Conservation (phyloP, 2,329 filamentous ascomycete species). For the Stemphylium beticola region DNA sequence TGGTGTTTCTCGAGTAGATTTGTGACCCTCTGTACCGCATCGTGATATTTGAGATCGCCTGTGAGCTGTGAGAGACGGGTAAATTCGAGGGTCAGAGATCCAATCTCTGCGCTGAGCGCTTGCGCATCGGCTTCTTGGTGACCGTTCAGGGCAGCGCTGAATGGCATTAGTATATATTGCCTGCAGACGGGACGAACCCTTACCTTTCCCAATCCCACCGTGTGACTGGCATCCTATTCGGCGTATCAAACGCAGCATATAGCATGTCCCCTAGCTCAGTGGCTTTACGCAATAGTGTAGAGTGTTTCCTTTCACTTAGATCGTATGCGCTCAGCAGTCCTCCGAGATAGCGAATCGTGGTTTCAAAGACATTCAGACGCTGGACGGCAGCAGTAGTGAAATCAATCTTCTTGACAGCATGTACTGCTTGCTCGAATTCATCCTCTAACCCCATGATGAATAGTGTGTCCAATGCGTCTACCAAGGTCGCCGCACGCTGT, state of each 20-base stretch:
- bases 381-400: conserved; percentile 54
- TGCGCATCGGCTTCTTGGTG: conserved; percentile 39
- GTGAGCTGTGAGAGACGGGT: conserved; percentile 49
- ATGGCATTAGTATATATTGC: conserved; percentile 18
- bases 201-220: conserved; percentile 50
- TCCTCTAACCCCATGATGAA: conserved; percentile 66
- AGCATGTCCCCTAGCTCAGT: conserved; percentile 53
- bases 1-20: conserved; percentile 44
- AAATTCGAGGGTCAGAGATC: conserved; percentile 49
- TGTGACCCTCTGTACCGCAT: conserved; percentile 47
- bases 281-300: conserved; percentile 48
- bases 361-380: conserved; percentile 49
- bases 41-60: conserved; percentile 47
- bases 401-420: conserved; percentile 60
- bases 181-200: conserved; percentile 6
- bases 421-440: conserved; percentile 63
- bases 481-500: conserved; percentile 64
- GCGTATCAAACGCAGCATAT: conserved; percentile 53
- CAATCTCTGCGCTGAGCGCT: conserved; percentile 46
- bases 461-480: conserved; percentile 67
- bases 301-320: conserved; percentile 44
- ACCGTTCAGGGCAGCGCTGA: conserved; percentile 37
- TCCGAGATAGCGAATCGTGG: conserved; percentile 50
- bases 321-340: conserved; percentile 49
- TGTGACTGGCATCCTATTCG: conserved; percentile 50